Conservation (phyloP, 1,284 basidiomycete species). For the Mycosarcoma maydis region DNA sequence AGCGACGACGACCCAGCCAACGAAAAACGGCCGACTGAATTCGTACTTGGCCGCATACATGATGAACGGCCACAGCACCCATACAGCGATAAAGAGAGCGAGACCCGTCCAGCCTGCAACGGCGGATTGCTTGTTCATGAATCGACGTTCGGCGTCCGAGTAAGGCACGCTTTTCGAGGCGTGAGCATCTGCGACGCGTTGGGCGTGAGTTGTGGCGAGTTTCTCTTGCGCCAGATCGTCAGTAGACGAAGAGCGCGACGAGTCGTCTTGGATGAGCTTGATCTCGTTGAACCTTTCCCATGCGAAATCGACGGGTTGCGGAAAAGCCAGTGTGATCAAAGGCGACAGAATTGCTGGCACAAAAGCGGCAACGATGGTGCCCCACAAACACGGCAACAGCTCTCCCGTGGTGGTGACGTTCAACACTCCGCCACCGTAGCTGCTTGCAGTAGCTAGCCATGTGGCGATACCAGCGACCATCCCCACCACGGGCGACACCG, state of each 20-base stretch:
- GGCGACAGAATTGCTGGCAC: slow-evolving; percentile 46
- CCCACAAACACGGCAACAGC: slow-evolving; percentile 59
- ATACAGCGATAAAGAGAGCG: slow-evolving; percentile 52
- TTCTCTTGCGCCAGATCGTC: background rate
- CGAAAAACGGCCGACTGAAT: slow-evolving; percentile 57
- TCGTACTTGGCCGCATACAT: slow-evolving; percentile 62
- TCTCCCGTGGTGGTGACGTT: slow-evolving; percentile 33
- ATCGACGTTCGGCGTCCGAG: slow-evolving; percentile 20
- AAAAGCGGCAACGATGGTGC: slow-evolving; percentile 52
- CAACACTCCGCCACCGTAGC: slow-evolving; percentile 47
- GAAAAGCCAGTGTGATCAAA: slow-evolving; percentile 20
- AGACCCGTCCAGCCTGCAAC: slow-evolving; percentile 28
- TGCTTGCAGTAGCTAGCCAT: slow-evolving; percentile 57
- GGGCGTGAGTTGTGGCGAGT: background rate
- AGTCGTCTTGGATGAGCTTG: slow-evolving; percentile 34
- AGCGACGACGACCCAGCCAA: slow-evolving; percentile 60
- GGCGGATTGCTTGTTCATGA: slow-evolving; percentile 20
- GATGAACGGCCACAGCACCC: slow-evolving; percentile 62
- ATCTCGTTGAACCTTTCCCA: slow-evolving; percentile 55
- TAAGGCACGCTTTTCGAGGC: slow-evolving; percentile 1
- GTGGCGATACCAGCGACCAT: slow-evolving; percentile 56
- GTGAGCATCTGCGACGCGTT: background rate
- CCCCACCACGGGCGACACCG: slow-evolving; percentile 48
- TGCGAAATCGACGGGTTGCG: slow-evolving; percentile 33
- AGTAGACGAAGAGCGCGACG: background rate